Evolutionary conservation across 106 monocot genomes (phyloP), one percentile per base, ranked within the genome.

Genomic region (Phalaenopsis aphrodite): DNA sequence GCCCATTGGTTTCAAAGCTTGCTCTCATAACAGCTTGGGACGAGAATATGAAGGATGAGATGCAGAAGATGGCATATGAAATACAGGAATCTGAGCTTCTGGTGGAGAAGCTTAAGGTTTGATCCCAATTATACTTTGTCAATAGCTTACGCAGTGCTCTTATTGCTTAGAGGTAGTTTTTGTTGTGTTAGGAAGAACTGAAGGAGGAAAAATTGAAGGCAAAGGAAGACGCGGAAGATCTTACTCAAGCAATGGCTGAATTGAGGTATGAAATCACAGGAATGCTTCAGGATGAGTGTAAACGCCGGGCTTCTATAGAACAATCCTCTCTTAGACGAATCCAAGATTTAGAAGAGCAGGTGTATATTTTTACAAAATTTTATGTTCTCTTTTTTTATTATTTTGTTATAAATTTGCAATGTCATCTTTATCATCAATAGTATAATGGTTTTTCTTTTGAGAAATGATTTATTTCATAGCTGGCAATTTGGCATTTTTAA

Each of bases 191-290:
- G 93, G 89, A 93, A 84, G 89, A 91, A 48, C 84, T 96, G 66
- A 89, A 84, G 81, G 82, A 82, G 75, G 91, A 91, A 86, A 96
- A 96, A 42, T 75, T 84, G 12, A 96, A 86, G 79, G 89, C 96
- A 17, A 93, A 93, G 79, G 96, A 96, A 82, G 91, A 96, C 84
- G 91, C 90, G 45, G 93, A 96, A 67, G 96, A 96, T 83, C 84
- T 96, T 41, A 91, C 85, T 72, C 96, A 96, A 91, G 93, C 80
- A 84, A 96, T 96, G 93, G 96, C 93, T 42, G 96, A 96, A 85
- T 72, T 96, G 56, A 88, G 96, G 73, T 96, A 96, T 84, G 93
- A 91, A 81, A 86, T 93, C 23, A 93, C 86, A 78, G 87, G 80
- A 58, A 93, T 91, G 96, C 89, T 96, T 38, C 88, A 96, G 75